phyloP scores from a whole-genome alignment of 768 basidiomycete genomes.

The Multifurca ochricompacta region DNA sequence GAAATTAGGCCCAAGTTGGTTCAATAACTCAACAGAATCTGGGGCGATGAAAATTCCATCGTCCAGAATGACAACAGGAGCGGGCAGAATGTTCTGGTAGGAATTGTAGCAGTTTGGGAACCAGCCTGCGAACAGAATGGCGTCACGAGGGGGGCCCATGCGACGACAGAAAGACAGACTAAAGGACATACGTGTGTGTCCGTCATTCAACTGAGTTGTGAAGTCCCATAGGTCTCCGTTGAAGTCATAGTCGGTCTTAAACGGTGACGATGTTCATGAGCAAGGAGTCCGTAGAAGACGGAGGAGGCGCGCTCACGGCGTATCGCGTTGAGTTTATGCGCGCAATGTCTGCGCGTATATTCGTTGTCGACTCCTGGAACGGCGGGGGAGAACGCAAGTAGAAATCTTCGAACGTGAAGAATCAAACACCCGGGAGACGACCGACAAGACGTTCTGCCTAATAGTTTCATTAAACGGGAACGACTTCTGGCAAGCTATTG shows the following conservation, averaged over 20 bases:
- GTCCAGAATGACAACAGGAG: conserved; percentile 34
- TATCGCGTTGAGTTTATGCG: conserved; percentile 43
- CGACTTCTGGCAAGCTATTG: conserved; percentile 35
- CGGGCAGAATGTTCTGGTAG: conserved; percentile 42
- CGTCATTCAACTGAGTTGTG: conserved; percentile 51
- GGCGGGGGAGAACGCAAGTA: conserved; percentile 32
- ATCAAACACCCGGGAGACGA: conserved; percentile 31
- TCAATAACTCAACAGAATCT: conserved; percentile 45
- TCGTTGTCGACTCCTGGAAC: conserved; percentile 40
- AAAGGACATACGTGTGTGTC: conserved; percentile 46
- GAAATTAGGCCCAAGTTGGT: conserved; percentile 38
- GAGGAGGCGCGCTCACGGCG: conserved; percentile 27
- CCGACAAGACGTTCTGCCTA: conserved; percentile 30
- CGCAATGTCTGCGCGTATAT: conserved; percentile 44
- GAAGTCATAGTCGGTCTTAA: conserved; percentile 60
- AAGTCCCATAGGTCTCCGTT: conserved; percentile 49
- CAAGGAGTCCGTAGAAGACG: too few relatives aligned
- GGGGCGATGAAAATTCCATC: conserved; percentile 42
- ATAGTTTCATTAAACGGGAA: conserved; percentile 36
- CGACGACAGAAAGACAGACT: conserved; percentile 10
- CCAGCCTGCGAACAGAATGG: conserved; percentile 34
- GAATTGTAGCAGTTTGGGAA: conserved; percentile 46
- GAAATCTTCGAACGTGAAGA: conserved; percentile 35
- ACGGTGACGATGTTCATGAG: neutral
- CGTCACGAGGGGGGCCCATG: neutral